These are phyloP conservation scores for Lipomyces lipofer DNA, from an alignment of 805 yeast genomes.

Conservation along the genomic window DNA sequence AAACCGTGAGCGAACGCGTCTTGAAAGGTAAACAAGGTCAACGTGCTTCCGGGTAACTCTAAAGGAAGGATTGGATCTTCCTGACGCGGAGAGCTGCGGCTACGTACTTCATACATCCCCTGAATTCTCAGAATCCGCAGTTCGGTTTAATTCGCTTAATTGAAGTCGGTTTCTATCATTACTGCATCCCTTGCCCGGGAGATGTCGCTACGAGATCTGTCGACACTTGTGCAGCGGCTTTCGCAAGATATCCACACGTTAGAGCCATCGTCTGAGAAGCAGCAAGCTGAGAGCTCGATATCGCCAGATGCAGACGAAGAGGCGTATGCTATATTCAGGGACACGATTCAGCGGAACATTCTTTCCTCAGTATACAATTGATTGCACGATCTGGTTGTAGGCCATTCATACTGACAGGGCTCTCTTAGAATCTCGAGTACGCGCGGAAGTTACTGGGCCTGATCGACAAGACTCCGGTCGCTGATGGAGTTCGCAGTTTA, in stretches of 20 bases:
- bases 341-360: constrained; percentile 21
- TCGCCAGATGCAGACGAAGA: constrained; percentile 2
- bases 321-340: constrained; percentile 8
- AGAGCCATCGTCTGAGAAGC: background rate
- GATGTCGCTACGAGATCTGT: constrained; percentile 19
- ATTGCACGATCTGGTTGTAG: background rate
- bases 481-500: background rate
- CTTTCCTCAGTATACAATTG: constrained; percentile 17
- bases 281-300: background rate
- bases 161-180: too few relatives aligned
- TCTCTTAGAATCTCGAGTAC: constrained; percentile 28
- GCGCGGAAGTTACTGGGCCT: constrained; percentile 21
- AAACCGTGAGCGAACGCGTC: too few relatives aligned
- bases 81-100: too few relatives aligned
- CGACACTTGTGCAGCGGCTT: constrained; percentile 8
- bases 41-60: too few relatives aligned
- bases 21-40: too few relatives aligned
- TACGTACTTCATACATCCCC: too few relatives aligned
- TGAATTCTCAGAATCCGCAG: too few relatives aligned
- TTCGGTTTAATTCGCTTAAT: too few relatives aligned
- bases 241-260: constrained; percentile 3
- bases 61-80: too few relatives aligned
- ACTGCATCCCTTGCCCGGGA: too few relatives aligned
- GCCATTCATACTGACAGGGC: too few relatives aligned
- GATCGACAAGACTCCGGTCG: constrained; percentile 13